Evolutionary conservation across 1,139 yeast genomes (phyloP), one percentile per base, ranked within the genome.

Genomic region (Nakaseomyces nivariensis): DNA sequence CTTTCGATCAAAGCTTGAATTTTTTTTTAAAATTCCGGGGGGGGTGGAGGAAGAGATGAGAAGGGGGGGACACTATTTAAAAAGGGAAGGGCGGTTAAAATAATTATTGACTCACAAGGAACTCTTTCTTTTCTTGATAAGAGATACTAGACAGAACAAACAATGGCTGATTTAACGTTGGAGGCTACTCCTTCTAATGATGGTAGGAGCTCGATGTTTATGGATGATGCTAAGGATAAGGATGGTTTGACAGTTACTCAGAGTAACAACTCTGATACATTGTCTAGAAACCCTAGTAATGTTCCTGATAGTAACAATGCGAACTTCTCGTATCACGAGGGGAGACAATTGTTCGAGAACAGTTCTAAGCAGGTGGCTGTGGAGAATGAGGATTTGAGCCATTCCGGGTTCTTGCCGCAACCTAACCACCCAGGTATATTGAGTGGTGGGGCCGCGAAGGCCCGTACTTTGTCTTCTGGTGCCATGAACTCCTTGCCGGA

Each of bases 291-390:
- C 48, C 29, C 54, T 59, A 26, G 54, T 54, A 4, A 43, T 58
- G 45, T 48, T 51, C 37, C 40, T 52, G 17, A 34, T n/a, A 29
- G 42, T 26, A 42, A 13, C 25, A 50, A 53, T 40, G 61, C 69
- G 4, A 61, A 63, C 42, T 64, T 61, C 43, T 64, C 68, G 2
- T 66, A 64, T 47, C 63, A 59, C 40, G 69, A 66, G 48, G 59
- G 58, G 43, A 62, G 59, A 46, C 54, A 63, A 38, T 50, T 63
- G 44, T 48, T 62, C 31, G 68, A 66, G 13, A 59, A 62, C 31
- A 63, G 58, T 33, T 58, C 62, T 26, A 66, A 65, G 48, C 61
- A 62, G 45, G 49, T 55, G 13, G 68, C 68, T n/a, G 51, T 64
- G 29, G 58, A 62, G 41, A 59, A 54, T 31, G 52, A 52, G 37